Evolutionary conservation across 2,329 filamentous ascomycete species (phyloP), one percentile per base, ranked within the genome.

Genomic region (Penicillium sp.): DNA sequence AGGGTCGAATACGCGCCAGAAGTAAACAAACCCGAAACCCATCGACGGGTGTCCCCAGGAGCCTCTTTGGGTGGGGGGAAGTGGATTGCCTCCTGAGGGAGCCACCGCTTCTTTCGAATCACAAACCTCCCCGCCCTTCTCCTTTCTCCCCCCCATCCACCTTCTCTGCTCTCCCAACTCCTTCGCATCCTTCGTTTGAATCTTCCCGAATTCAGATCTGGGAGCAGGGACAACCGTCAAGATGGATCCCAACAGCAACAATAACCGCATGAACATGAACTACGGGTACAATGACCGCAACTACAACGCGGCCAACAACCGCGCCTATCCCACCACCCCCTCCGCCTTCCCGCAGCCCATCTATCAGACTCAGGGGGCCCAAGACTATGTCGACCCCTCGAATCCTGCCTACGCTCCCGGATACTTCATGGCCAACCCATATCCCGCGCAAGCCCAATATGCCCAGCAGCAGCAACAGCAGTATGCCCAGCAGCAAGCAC

Each of bases 341-440:
- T 97, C 94, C 66, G 96, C 93, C 60, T 98, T 98, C 73, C 94
- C 94, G 12, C 94, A 98, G 79, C 93, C 93, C 61, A 90, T 96
- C 75, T 88, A 87, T 71, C 83, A 84, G 53, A 83, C 83, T 70
- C 81, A 84, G 68, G 79, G 81, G 55, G 83, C 83, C 49, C 84
- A 87, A 75, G 85, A 87, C 67, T 86, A 88, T 69, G 81, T 84
- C 62, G 84, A 84, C 63, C 73, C 78, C 54, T 77, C 78, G 57
- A 78, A 77, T 67, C 75, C 73, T 48, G 71, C 69, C 45, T 78
- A 78, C 56, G 72, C 71, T 59, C 77, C 77, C 56, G 79, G 77
- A 58, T 91, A 90, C 75, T 90, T 90, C 72, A 76, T 83, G 73
- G 86, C 85, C 72, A 83, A 83, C 67, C 83, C 82, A 63, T 89